These are phyloP conservation scores for Trichophyton rubrum DNA, from an alignment of 2,329 filamentous ascomycete genomes.

Conservation along the genomic window DNA sequence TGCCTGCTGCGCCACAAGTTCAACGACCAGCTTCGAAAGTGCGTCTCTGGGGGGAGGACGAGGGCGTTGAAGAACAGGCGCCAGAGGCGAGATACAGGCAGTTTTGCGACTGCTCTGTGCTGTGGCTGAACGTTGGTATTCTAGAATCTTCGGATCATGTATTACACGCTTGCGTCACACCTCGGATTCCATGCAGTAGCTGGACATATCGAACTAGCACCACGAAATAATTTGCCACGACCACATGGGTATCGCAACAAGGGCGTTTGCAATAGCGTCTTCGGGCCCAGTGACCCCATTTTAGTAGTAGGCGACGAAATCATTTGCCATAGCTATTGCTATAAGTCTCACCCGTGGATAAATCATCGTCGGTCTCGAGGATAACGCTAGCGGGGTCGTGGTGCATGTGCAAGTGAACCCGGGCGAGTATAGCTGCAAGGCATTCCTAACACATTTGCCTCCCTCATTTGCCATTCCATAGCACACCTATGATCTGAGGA, in stretches of 20 bases:
- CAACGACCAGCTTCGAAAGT: neutral
- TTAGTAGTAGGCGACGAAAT: neutral
- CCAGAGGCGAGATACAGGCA: neutral
- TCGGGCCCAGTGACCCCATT: no score
- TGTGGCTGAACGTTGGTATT: neutral
- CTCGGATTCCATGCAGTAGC: neutral
- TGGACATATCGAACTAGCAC: no score
- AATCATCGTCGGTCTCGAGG: no score
- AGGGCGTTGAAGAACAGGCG: neutral
- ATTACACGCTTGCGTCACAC: neutral
- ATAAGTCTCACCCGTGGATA: no score
- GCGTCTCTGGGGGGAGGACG: neutral
- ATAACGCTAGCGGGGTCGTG: no score
- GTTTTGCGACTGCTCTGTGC: neutral
- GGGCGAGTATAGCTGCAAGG: no score
- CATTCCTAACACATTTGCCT: no score
- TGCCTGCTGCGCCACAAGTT: neutral
- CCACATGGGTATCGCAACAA: neutral
- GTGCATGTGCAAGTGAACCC: no score
- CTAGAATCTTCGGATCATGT: neutral
- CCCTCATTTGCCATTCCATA: no score
- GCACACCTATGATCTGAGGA: no score
- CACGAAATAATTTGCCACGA: neutral
- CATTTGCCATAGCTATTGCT: neutral
- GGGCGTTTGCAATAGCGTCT: no score